phyloP scores from a whole-genome alignment of 768 basidiomycete species.

The Leccinum olivaceopallidum region DNA sequence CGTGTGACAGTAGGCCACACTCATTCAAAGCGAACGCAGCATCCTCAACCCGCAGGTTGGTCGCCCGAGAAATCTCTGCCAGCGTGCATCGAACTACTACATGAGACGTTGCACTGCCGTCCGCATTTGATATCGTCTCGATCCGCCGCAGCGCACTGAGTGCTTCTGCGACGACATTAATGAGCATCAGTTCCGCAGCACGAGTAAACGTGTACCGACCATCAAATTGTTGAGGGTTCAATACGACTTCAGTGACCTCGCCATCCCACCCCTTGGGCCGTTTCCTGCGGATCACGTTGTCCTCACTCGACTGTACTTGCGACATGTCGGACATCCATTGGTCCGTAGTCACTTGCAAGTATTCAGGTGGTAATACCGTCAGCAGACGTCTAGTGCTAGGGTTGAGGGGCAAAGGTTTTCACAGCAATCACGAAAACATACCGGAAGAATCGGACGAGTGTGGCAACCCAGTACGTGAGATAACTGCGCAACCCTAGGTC shows the following conservation, averaged over 20 bases:
- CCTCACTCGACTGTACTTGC: slow-evolving; percentile 34
- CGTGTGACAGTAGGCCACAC: slow-evolving; percentile 67
- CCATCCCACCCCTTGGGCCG: slow-evolving; percentile 75
- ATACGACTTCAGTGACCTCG: slow-evolving; percentile 48
- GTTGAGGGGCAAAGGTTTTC: not conserved
- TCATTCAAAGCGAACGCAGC: slow-evolving; percentile 87
- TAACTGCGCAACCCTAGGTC: slow-evolving; percentile 92
- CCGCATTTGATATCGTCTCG: slow-evolving; percentile 55
- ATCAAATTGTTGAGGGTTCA: slow-evolving; percentile 39
- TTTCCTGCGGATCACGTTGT: slow-evolving; percentile 39
- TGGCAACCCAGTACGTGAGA: slow-evolving; percentile 84
- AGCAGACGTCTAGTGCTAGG: slow-evolving; percentile 49
- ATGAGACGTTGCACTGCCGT: slow-evolving; percentile 73
- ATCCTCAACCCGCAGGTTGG: slow-evolving; percentile 83
- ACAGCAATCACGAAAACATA: slow-evolving; percentile 27
- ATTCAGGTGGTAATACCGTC: slow-evolving; percentile 58
- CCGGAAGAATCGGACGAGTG: slow-evolving; percentile 83
- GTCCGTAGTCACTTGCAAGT: slow-evolving; percentile 43
- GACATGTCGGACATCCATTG: slow-evolving; percentile 46
- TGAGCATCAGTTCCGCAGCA: not conserved
- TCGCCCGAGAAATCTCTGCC: slow-evolving; percentile 74
- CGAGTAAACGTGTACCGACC: slow-evolving; percentile 34
- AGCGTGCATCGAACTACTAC: slow-evolving; percentile 68
- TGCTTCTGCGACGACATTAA: slow-evolving; percentile 40
- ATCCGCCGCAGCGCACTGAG: slow-evolving; percentile 57